phyloP scores from a whole-genome alignment of 495 filamentous ascomycete species.

The Amniculicola lignicola region DNA sequence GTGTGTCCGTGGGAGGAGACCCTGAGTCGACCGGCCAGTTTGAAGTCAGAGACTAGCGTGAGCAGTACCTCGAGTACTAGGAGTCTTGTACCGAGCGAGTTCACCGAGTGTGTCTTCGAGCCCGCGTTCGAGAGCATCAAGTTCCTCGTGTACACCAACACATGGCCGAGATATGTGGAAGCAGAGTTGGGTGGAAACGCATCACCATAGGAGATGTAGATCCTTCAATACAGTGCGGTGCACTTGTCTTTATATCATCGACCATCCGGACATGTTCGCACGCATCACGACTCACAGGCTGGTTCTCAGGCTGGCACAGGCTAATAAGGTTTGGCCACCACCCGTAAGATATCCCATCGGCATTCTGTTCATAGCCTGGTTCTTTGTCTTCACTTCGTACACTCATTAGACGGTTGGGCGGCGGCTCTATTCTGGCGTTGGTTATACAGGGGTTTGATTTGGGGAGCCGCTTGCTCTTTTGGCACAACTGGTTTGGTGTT shows the following conservation, averaged over 20 bases:
- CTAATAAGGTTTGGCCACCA: too few relatives aligned
- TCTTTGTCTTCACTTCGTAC: too few relatives aligned
- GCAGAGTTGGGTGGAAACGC: conserved; percentile 21
- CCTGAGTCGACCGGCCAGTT: conserved; percentile 19
- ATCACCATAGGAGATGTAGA: conserved; percentile 1
- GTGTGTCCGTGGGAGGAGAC: conserved; percentile 33
- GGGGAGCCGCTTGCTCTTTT: too few relatives aligned
- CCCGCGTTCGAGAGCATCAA: conserved; percentile 36
- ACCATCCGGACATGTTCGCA: not conserved
- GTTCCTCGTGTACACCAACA: conserved; percentile 40
- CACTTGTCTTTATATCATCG: not conserved
- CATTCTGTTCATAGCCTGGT: too few relatives aligned
- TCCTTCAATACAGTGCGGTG: not conserved
- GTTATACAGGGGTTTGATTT: too few relatives aligned
- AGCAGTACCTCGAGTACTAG: conserved; percentile 13
- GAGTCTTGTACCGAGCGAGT: conserved; percentile 30
- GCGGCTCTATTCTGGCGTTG: too few relatives aligned
- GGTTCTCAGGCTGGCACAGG: too few relatives aligned
- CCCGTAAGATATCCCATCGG: too few relatives aligned
- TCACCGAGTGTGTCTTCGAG: conserved; percentile 35
- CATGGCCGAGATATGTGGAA: conserved; percentile 36
- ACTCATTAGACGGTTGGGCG: too few relatives aligned
- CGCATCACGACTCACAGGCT: too few relatives aligned
- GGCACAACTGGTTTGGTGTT: too few relatives aligned
- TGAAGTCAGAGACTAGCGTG: conserved; percentile 16